Evolutionary conservation across 2,329 filamentous ascomycete genomes (phyloP).

Genomic region (Aspergillus floridensis): DNA sequence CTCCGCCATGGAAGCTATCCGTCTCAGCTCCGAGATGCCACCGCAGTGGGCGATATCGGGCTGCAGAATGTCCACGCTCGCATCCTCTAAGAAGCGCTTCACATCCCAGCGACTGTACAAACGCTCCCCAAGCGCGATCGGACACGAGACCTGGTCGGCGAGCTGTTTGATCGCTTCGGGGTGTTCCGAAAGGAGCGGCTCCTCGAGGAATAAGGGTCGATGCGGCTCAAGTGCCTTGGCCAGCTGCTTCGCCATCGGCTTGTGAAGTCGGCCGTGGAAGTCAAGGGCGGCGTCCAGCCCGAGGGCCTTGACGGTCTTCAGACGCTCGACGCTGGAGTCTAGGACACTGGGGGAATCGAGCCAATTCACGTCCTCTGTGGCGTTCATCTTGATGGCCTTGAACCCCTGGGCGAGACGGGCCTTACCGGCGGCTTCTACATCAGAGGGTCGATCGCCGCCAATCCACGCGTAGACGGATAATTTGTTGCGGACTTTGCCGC

Average conservation of each 20-base stretch:
- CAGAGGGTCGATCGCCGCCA: conserved; percentile 67
- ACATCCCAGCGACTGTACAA: conserved; percentile 72
- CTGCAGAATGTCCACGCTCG: conserved; percentile 68
- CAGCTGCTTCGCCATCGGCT: conserved; percentile 78
- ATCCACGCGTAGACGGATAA: conserved; percentile 77
- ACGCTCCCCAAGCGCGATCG: conserved; percentile 70
- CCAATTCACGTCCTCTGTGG: conserved; percentile 72
- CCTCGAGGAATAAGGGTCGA: conserved; percentile 72
- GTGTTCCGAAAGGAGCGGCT: conserved; percentile 69
- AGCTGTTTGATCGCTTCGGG: conserved; percentile 63
- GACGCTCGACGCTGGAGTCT: conserved; percentile 62
- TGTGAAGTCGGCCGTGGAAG: conserved; percentile 74
- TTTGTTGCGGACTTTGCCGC: conserved; percentile 68
- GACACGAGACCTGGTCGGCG: conserved; percentile 55
- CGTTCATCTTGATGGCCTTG: conserved; percentile 70
- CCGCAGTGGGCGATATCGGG: conserved; percentile 71
- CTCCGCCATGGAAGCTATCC: conserved; percentile 69
- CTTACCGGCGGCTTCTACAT: conserved; percentile 62
- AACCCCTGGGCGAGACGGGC: conserved; percentile 41
- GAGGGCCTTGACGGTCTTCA: conserved; percentile 66
- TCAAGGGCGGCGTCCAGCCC: conserved; percentile 73
- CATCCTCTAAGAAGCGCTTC: conserved; percentile 67
- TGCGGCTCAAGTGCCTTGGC: conserved; percentile 65
- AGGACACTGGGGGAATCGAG: conserved; percentile 68
- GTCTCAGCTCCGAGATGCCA: conserved; percentile 68